Percentiles rank a stretch among this genome's conserved stretches.
Evolutionary conservation across 2,329 filamentous ascomycete species (phyloP).

Genomic region (Colletotrichum sp.): DNA sequence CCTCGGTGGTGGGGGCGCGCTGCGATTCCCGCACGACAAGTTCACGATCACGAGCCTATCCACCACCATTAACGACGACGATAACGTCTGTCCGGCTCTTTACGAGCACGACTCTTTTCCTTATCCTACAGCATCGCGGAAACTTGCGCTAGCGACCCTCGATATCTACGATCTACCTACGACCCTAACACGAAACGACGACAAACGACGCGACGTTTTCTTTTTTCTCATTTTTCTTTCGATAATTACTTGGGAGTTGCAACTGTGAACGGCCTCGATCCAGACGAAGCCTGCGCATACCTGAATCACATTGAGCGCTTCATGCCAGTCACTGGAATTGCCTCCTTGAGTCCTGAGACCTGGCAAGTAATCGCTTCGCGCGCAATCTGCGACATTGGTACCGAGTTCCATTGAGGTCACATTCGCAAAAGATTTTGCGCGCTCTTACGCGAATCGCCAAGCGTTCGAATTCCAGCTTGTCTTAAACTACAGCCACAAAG

Average conservation of each 20-base stretch:
- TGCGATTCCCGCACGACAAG: slow-evolving; percentile 9
- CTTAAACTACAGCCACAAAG: background rate
- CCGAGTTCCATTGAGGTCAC: background rate
- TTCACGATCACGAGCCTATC: slow-evolving; percentile 6
- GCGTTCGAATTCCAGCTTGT: background rate
- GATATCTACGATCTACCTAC: slow-evolving; percentile 4
- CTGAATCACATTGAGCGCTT: background rate
- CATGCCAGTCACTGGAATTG: background rate
- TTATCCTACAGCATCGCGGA: background rate
- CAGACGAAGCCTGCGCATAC: slow-evolving; percentile 6
- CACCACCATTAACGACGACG: slow-evolving; percentile 1
- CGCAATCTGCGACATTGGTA: background rate
- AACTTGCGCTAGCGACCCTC: background rate
- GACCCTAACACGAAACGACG: slow-evolving; percentile 10
- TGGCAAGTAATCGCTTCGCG: background rate
- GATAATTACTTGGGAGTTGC: background rate
- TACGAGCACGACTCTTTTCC: slow-evolving; percentile 3
- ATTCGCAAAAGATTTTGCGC: background rate
- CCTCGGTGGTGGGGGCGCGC: slow-evolving; percentile 22
- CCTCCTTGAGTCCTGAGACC: background rate
- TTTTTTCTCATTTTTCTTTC: background rate
- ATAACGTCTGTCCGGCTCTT: background rate
- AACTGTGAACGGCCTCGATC: background rate
- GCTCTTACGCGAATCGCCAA: background rate
- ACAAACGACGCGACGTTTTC: slow-evolving; percentile 1